phyloP scores from a whole-genome alignment of 129 eudicot genomes.

The Arctium lappa region DNA sequence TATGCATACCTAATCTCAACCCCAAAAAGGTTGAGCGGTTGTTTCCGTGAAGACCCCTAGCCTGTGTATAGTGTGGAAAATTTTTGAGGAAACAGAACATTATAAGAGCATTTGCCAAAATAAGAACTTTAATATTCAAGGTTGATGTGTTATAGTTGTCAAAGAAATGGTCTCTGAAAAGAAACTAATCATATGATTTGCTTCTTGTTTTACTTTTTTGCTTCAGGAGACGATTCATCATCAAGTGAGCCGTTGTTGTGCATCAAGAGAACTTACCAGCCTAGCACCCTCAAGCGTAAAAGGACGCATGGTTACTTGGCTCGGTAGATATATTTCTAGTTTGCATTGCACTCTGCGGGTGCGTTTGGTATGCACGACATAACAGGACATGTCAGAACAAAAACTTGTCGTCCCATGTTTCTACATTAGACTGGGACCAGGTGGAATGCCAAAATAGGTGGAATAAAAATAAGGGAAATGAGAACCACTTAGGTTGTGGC shows the following conservation, averaged over 20 bases:
- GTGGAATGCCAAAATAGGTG: background rate
- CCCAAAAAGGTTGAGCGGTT: background rate
- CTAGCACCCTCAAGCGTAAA: conserved; percentile 85
- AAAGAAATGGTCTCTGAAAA: background rate
- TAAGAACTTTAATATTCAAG: background rate
- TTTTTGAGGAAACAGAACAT: background rate
- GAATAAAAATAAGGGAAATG: background rate
- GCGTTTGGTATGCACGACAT: background rate
- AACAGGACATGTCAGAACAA: background rate
- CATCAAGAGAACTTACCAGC: conserved; percentile 85
- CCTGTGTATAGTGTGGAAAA: background rate
- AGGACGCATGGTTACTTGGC: conserved; percentile 80
- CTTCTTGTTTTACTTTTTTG: background rate
- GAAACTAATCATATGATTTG: background rate
- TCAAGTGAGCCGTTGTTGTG: conserved; percentile 55
- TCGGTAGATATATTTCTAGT: conserved; percentile 42
- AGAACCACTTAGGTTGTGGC: background rate
- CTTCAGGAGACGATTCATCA: conserved; percentile 51
- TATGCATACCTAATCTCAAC: background rate
- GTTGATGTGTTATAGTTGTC: background rate
- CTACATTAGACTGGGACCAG: background rate
- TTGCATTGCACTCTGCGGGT: background rate
- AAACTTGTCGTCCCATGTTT: background rate
- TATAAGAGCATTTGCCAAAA: background rate
- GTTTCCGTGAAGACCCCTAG: background rate